Evolutionary conservation across 2,329 filamentous ascomycete genomes (phyloP), one percentile per base, ranked within the genome.

Genomic region (Ophiosphaerella narmari): DNA sequence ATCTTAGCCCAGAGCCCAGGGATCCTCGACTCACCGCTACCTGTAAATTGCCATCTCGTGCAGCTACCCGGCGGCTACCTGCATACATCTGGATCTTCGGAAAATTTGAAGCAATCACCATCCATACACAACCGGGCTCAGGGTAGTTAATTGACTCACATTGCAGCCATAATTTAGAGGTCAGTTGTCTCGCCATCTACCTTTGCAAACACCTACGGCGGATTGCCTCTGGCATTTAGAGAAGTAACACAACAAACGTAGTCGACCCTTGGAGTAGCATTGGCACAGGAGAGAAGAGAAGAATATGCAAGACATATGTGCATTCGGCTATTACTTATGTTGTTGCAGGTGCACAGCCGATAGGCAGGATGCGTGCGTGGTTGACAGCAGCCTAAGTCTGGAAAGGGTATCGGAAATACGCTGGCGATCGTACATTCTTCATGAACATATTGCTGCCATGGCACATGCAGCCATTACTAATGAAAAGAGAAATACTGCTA

Each of bases 1-100:
- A 40, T 39, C 23, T 43, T 33, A 16, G 37, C 24, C 8, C 12
- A 16, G 13, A 24, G n/a, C 36, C 38, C 41, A 48, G 37, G 36
- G 42, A 43, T 40, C 41, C 42, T 36, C 39, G n/a, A 46, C 46
- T 32, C 39, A 52, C 45, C 44, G 44, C 44, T 35, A 39, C 32
- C 32, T 24, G 16, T 37, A 16, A 37, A 14, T 35, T 26, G 32
- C n/a, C 5, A 23, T 18, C 26, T 29, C 5, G 26, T 8, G 23
- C 23, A 26, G 12, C 24, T 13, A 7, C 23, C 34, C 36, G 21
- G 23, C 42, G 38, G 42, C 23, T 33, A 37, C 43, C 34, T 11
- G 43, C 39, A 44, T 33, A 29, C 16, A 40, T 39, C 40, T 37
- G 18, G 36, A 43, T 45, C 36, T 23, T 41, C 9, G 39, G 33